phyloP scores from a whole-genome alignment of 495 filamentous ascomycete genomes.

The Gamarada debralockiae region DNA sequence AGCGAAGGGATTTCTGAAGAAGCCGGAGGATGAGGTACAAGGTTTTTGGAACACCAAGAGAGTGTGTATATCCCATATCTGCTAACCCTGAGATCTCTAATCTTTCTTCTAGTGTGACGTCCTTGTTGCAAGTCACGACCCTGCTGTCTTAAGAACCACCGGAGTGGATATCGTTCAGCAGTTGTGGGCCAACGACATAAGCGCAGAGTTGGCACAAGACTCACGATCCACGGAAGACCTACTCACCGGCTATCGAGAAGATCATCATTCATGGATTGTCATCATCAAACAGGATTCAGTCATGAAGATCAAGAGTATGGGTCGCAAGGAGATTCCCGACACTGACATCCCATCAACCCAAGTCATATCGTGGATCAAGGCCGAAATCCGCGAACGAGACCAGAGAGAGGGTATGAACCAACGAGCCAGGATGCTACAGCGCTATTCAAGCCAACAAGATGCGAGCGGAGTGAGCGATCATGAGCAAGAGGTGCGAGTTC shows the following conservation, averaged over 20 bases:
- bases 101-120: constrained; percentile 66
- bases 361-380: constrained; percentile 74
- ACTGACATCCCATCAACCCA: constrained; percentile 71
- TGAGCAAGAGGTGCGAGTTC: constrained; percentile 74
- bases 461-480: constrained; percentile 42
- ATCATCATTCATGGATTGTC: constrained; percentile 82
- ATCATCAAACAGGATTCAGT: constrained; percentile 76
- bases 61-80: constrained; percentile 37
- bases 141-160: constrained; percentile 67
- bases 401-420: constrained; percentile 47
- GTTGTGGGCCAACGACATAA: constrained; percentile 81
- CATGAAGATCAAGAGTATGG: constrained; percentile 72
- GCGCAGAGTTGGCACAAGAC: constrained; percentile 83
- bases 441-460: constrained; percentile 27
- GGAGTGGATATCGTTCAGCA: constrained; percentile 71
- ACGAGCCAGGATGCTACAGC: constrained; percentile 34
- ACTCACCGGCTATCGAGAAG: constrained; percentile 62
- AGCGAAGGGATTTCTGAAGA: constrained; percentile 64
- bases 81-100: constrained; percentile 10
- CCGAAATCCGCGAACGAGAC: constrained; percentile 76
- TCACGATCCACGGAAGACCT: constrained; percentile 72
- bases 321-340: constrained; percentile 67
- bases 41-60: constrained; percentile 60
- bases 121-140: constrained; percentile 81
- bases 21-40: constrained; percentile 49